phyloP scores from a whole-genome alignment of 495 filamentous ascomycete species.

The Aspergillus steynii region DNA sequence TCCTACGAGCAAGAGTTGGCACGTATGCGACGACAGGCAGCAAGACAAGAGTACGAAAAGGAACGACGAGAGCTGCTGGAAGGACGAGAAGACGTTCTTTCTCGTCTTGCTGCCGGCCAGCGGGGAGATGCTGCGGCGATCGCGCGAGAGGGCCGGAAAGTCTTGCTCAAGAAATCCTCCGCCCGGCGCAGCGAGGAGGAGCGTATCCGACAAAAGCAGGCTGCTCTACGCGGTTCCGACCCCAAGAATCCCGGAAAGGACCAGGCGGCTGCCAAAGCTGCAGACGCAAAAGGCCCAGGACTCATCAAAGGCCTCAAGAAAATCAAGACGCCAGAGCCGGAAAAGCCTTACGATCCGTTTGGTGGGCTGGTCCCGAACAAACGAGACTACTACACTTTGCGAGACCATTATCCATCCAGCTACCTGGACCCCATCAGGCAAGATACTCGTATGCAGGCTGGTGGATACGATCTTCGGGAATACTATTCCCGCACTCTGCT shows the following conservation, averaged over 20 bases:
- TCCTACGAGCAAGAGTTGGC: slow-evolving; percentile 72
- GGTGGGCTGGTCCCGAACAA: slow-evolving; percentile 65
- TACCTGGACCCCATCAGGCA: slow-evolving; percentile 64
- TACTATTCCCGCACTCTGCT: slow-evolving; percentile 78
- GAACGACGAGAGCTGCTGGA: slow-evolving; percentile 60
- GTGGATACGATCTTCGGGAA: slow-evolving; percentile 79
- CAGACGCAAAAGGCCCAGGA: slow-evolving; percentile 34
- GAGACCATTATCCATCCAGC: slow-evolving; percentile 61
- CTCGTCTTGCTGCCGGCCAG: slow-evolving; percentile 50
- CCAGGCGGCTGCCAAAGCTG: slow-evolving; percentile 24
- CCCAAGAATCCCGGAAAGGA: slow-evolving; percentile 28
- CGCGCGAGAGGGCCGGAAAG: slow-evolving; percentile 56
- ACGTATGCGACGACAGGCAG: slow-evolving; percentile 53
- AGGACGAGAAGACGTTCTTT: slow-evolving; percentile 58
- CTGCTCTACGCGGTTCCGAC: slow-evolving; percentile 41
- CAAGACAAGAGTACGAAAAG: slow-evolving; percentile 62
- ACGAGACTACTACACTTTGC: slow-evolving; percentile 69
- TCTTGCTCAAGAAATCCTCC: slow-evolving; percentile 69
- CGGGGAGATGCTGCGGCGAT: slow-evolving; percentile 50
- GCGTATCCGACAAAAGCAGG: slow-evolving; percentile 47
- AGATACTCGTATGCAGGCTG: slow-evolving; percentile 63
- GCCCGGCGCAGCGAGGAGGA: slow-evolving; percentile 51
- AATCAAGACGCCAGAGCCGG: slow-evolving; percentile 56
- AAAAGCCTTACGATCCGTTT: slow-evolving; percentile 87
- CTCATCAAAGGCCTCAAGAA: slow-evolving; percentile 77